Evolutionary conservation across 164 flowering plant species (phyloP).

Genomic region (Stephania cephalantha): DNA sequence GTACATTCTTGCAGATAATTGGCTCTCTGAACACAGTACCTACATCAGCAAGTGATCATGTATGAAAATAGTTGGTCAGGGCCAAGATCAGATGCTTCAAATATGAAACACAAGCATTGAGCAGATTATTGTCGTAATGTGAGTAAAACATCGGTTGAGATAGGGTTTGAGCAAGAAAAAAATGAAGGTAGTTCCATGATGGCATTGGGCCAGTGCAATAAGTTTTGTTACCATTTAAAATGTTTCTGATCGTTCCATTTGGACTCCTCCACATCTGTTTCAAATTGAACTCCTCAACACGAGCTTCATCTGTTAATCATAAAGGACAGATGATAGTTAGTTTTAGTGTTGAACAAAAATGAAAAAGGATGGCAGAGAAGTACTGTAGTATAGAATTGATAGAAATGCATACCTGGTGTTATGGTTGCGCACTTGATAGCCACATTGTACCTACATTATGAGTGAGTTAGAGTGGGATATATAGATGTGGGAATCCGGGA

Average conservation of each 20-base stretch:
- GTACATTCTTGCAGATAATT: conserved; percentile 85
- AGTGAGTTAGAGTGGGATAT: neutral
- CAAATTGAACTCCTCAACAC: conserved; percentile 71
- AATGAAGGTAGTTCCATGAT: neutral
- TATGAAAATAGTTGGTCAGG: neutral
- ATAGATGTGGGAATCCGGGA: too few relatives aligned
- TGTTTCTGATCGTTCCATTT: conserved; percentile 95
- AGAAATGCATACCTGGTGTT: conserved; percentile 65
- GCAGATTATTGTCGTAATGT: neutral
- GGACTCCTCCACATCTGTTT: conserved; percentile 98
- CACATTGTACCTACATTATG: conserved; percentile 74
- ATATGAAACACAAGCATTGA: neutral
- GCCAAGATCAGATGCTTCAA: neutral
- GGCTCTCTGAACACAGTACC: conserved; percentile 99
- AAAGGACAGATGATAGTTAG: neutral
- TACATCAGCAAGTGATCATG: conserved; percentile 21
- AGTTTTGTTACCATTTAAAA: conserved; percentile 65
- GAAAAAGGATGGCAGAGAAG: neutral
- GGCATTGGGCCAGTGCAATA: neutral
- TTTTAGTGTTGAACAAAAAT: neutral
- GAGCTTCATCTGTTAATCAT: conserved; percentile 71
- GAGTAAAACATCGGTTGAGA: neutral
- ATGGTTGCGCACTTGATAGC: conserved; percentile 99
- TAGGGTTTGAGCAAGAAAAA: neutral
- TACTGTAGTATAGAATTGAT: neutral